These are phyloP conservation scores for Metschnikowia colocasiae DNA, from an alignment of 805 yeast species.

Conservation along the genomic window DNA sequence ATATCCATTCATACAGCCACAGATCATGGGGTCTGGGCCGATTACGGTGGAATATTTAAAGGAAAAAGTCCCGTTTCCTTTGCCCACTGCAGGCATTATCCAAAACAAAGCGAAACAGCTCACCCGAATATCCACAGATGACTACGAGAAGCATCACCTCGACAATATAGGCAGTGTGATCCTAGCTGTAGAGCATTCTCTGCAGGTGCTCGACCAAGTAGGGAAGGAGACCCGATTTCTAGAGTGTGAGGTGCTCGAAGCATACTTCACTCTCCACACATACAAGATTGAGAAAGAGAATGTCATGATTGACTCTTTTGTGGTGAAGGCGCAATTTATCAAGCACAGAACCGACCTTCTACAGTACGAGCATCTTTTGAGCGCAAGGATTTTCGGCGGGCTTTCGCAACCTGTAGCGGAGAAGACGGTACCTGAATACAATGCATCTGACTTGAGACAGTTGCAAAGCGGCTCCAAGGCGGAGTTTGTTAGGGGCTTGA, in stretches of 20 bases:
- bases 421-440: not conserved
- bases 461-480: not conserved
- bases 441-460: not conserved
- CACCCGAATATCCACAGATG: not conserved
- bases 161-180: slow-evolving; percentile 14
- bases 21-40: slow-evolving; percentile 1
- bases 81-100: not conserved
- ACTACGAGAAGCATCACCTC: not conserved
- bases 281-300: slow-evolving; percentile 17
- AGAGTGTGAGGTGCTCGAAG: slow-evolving; percentile 8
- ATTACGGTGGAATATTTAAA: not conserved
- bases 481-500: not conserved
- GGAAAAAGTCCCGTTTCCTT: not conserved
- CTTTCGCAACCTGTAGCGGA: not conserved
- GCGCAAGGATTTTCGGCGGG: not conserved
- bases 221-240: slow-evolving; percentile 7
- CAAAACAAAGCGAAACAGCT: not conserved
- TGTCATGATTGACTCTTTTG: slow-evolving; percentile 33
- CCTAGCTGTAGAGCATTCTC: slow-evolving; percentile 13
- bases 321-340: slow-evolving; percentile 30
- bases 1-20: slow-evolving; percentile 18
- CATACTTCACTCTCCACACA: slow-evolving; percentile 3
- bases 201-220: slow-evolving; percentile 9
- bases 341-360: slow-evolving; percentile 1
- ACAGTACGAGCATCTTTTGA: not conserved